Evolutionary conservation across 208 protist genomes (phyloP), one percentile per base, ranked within the genome.

Genomic region (Sergeia podlipaevii): DNA sequence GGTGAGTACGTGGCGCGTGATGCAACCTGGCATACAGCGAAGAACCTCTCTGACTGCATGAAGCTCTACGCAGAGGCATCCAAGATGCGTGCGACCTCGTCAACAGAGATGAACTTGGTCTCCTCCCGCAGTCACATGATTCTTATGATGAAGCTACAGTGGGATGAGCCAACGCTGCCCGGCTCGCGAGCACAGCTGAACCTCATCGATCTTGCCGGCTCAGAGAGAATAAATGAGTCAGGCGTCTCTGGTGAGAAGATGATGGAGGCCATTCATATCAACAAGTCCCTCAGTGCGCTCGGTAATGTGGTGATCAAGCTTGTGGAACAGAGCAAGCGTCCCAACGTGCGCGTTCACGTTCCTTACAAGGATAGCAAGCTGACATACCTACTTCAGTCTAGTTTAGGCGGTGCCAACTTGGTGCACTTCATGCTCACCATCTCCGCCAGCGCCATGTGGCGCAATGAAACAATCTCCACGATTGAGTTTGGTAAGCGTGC

Each of bases 281-380:
- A 98, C 77, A 94, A 96, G 56, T 97, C 89, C 3, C 85, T 98
- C 29, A 92, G 87, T 33, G 92, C 96, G 10, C 73, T 98, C 5
- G 90, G 91, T 29, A 95, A 96, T 55, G 96, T 98, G 4, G 84
- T 98, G 7, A 82, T 48, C 17, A 91, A 91, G 18, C 74, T 97
- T 8, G 87, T 94, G 33, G 87, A 97, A 70, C 81, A 93, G 57
- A 77, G 77, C 4, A 91, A 93, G 61, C 54, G 79, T 28, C 76
- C 69, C 5, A 80, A 79, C 30, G 76, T 74, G 30, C 85, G 85
- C 45, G 75, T 89, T 15, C 87, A 95, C 79, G 78, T 97, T 33
- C 91, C 91, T 28, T 97, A 96, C 70, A 93, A 93, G 67, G 89
- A 97, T 43, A 95, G 86, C 60, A 97, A 97, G 75, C 74, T 97